Evolutionary conservation across 2,329 filamentous ascomycete genomes (phyloP), one percentile per base, ranked within the genome.

Genomic region (Ophiostoma perfectum): DNA sequence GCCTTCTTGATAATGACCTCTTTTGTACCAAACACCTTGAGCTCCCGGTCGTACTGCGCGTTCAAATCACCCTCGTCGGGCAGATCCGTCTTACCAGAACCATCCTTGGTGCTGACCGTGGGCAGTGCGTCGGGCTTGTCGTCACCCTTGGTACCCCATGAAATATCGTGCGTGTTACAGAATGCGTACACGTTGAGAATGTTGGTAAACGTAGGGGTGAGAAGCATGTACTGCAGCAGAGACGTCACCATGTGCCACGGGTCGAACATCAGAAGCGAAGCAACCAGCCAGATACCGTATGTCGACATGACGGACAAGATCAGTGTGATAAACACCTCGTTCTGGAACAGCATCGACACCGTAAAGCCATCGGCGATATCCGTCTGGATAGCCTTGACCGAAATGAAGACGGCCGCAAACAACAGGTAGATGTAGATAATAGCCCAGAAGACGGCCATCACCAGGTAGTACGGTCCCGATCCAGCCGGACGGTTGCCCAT

Each of bases 191-290:
- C 95, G 82, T 98, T 99, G 75, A 99, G 88, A 70, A 98, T 93
- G 79, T 98, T 99, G 81, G 96, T 96, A 80, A 97, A 99, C 0
- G 93, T 97, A 0, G 95, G 95, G 0, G 93, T 97, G 69, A 99
- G 85, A 58, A 98, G 86, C 74, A 98, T 88, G 78, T 99, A 99
- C 85, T 98, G 95, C 65, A 93, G 78, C 78, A 98, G 92, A 69
- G 90, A 89, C n/a, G 95, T 98, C 78, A 97, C 85, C 93, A 99
- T 98, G 81, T 99, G 95, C 94, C 95, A 99, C 4, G 95, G 95
- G 77, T 99, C 95, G 78, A 98, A 88, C 88, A 98, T 98, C 73
- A 99, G 83, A 72, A 99, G 83, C 8, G 93, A 97, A 0, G 92
- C 90, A 66, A 99, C 80, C 70, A 98, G 85, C 90, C 93, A 99